Conservation (phyloP, 2,329 filamentous ascomycete genomes). For the Alternaria gansuensis region DNA sequence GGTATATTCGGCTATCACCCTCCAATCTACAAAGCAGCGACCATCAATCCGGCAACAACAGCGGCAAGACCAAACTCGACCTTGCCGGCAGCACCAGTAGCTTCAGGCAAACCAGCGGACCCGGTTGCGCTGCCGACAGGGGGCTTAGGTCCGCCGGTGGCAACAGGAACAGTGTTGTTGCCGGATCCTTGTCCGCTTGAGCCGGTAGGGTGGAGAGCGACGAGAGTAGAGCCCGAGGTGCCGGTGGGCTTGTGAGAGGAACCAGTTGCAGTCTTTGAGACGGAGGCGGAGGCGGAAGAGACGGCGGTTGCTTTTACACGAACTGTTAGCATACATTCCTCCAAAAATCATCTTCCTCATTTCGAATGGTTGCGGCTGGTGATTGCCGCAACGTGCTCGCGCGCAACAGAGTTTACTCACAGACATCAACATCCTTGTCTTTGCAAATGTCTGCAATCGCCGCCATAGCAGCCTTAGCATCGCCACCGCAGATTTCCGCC, state of each 20-base stretch:
- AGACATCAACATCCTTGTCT: slow-evolving; percentile 38
- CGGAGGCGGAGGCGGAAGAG: slow-evolving; percentile 32
- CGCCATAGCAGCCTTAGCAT: slow-evolving; percentile 34
- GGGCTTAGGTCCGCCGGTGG: slow-evolving; percentile 19
- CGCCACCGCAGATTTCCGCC: slow-evolving; percentile 37
- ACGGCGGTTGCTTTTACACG: slow-evolving; percentile 28
- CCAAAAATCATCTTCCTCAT: not conserved
- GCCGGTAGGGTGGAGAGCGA: slow-evolving; percentile 20
- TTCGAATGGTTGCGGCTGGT: not conserved
- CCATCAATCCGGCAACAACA: slow-evolving; percentile 37
- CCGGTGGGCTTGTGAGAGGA: slow-evolving; percentile 23
- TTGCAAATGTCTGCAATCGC: slow-evolving; percentile 45
- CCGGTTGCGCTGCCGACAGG: slow-evolving; percentile 17
- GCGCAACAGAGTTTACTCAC: slow-evolving; percentile 31
- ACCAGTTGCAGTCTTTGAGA: slow-evolving; percentile 27
- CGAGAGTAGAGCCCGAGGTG: slow-evolving; percentile 9
- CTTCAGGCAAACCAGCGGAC: slow-evolving; percentile 18
- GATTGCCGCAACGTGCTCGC: not conserved
- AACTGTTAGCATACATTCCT: slow-evolving; percentile 8
- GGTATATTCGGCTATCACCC: not conserved
- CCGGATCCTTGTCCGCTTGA: slow-evolving; percentile 7
- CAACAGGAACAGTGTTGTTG: slow-evolving; percentile 18
- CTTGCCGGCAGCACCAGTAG: slow-evolving; percentile 35
- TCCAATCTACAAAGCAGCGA: slow-evolving; percentile 36
- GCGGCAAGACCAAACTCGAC: slow-evolving; percentile 39